phyloP scores from a whole-genome alignment of 2,329 filamentous ascomycete species.

The Rhytidhysteron rufulum region DNA sequence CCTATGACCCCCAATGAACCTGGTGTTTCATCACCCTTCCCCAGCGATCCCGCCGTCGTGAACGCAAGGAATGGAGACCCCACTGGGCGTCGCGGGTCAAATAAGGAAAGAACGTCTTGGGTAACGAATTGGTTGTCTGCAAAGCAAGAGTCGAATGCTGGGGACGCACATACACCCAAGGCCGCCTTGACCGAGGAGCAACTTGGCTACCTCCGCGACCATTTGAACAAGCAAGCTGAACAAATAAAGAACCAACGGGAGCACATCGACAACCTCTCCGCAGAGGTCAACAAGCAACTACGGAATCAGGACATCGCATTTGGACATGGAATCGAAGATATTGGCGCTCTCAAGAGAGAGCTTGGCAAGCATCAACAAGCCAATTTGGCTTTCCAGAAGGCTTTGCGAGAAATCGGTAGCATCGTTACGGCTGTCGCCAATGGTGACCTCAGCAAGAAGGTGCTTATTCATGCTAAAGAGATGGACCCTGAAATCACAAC shows the following conservation, averaged over 20 bases:
- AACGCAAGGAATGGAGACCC: conserved; percentile 30
- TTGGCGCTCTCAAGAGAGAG: conserved; percentile 85
- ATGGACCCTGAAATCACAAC: conserved; percentile 98
- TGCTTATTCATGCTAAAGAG: conserved; percentile 90
- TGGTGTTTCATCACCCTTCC: conserved; percentile 51
- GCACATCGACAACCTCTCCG: conserved; percentile 79
- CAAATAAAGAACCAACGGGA: conserved; percentile 84
- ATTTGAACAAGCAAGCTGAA: conserved; percentile 90
- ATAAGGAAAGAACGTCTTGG: conserved; percentile 38
- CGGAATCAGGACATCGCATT: conserved; percentile 79
- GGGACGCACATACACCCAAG: conserved; percentile 42
- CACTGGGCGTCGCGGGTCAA: conserved; percentile 26
- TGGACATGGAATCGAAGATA: conserved; percentile 75
- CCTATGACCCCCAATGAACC: conserved; percentile 81
- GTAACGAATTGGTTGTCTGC: conserved; percentile 53
- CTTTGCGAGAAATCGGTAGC: conserved; percentile 90
- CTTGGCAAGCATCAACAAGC: conserved; percentile 96
- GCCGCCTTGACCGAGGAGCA: conserved; percentile 72
- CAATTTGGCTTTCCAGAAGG: conserved; percentile 98
- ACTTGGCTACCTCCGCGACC: conserved; percentile 79
- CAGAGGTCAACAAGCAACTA: conserved; percentile 81
- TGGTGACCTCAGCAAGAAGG: conserved; percentile 94
- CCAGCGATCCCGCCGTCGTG: conserved; percentile 51
- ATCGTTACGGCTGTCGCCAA: conserved; percentile 95
- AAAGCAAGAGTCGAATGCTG: conserved; percentile 47